These are phyloP conservation scores for Acacia crassicarpa DNA, from an alignment of 306 rosid genomes.

Conservation along the genomic window DNA sequence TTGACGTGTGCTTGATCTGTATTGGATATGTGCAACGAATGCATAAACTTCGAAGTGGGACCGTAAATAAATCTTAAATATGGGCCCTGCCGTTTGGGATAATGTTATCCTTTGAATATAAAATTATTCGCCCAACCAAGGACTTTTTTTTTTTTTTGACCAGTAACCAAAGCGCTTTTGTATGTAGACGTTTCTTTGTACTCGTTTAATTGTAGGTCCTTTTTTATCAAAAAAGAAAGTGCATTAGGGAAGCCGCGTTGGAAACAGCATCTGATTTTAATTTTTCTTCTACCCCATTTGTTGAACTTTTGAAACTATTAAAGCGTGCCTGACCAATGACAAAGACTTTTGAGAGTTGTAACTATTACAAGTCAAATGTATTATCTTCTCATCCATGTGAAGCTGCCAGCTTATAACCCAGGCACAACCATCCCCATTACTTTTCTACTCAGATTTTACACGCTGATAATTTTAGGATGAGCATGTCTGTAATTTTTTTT, in stretches of 20 bases:
- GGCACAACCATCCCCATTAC: background rate
- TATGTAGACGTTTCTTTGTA: background rate
- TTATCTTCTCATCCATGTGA: conserved; percentile 4
- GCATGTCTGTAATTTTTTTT: background rate
- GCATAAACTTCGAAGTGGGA: conserved; percentile 12
- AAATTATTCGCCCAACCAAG: conserved; percentile 3
- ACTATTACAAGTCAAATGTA: background rate
- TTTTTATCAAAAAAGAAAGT: background rate
- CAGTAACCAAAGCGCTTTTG: no score
- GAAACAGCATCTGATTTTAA: background rate
- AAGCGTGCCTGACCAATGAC: background rate
- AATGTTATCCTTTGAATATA: conserved; percentile 8
- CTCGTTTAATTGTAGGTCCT: background rate
- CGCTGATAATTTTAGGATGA: background rate
- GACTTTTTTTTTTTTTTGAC: background rate
- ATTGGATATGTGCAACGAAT: background rate
- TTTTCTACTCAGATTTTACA: background rate
- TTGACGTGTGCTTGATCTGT: conserved; percentile 27
- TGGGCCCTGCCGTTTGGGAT: background rate
- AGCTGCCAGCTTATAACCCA: background rate
- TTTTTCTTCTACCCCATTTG: background rate
- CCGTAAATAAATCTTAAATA: background rate
- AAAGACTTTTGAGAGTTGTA: background rate
- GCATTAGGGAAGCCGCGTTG: background rate
- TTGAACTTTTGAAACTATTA: background rate